Evolutionary conservation across 805 yeast genomes (phyloP).

Genomic region (Candida sithepensis): DNA sequence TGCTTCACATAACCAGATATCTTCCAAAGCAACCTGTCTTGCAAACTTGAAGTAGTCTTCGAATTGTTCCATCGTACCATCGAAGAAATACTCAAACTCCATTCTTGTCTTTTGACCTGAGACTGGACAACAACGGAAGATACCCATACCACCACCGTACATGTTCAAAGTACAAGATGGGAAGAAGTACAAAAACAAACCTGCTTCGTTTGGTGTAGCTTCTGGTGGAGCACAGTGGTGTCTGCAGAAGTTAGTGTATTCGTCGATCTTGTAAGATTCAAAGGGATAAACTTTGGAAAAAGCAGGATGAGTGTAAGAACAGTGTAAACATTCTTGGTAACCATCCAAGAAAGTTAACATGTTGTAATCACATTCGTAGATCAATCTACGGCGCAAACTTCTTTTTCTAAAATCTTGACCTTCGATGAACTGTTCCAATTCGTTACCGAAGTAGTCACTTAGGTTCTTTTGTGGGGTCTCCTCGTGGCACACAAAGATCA

Average conservation of each 20-base stretch:
- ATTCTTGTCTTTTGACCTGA: conserved; percentile 24
- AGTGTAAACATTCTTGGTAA: conserved; percentile 29
- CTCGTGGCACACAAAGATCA: conserved; percentile 27
- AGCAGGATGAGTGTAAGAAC: conserved; percentile 27
- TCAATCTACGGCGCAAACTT: conserved; percentile 18
- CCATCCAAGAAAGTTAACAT: conserved; percentile 26
- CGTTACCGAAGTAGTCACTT: conserved; percentile 18
- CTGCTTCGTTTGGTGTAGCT: conserved; percentile 12
- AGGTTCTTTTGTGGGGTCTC: conserved; percentile 13
- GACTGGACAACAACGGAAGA: conserved; percentile 28
- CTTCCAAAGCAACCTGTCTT: conserved; percentile 31
- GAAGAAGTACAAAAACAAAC: conserved; percentile 27
- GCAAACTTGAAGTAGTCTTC: conserved; percentile 28
- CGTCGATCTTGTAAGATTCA: conserved; percentile 26
- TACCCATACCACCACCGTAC: conserved; percentile 30
- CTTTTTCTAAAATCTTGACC: conserved; percentile 17
- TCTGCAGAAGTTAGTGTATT: conserved; percentile 26
- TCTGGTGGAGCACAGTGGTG: conserved; percentile 22
- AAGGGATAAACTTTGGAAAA: conserved; percentile 25
- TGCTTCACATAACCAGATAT: conserved; percentile 28
- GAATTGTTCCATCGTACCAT: conserved; percentile 26
- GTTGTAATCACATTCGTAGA: conserved; percentile 25
- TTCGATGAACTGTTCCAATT: conserved; percentile 20
- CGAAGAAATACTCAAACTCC: conserved; percentile 31
- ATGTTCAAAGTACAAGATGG: conserved; percentile 26